Conservation (phyloP, 768 basidiomycete genomes). For the Cubamyces sp. region DNA sequence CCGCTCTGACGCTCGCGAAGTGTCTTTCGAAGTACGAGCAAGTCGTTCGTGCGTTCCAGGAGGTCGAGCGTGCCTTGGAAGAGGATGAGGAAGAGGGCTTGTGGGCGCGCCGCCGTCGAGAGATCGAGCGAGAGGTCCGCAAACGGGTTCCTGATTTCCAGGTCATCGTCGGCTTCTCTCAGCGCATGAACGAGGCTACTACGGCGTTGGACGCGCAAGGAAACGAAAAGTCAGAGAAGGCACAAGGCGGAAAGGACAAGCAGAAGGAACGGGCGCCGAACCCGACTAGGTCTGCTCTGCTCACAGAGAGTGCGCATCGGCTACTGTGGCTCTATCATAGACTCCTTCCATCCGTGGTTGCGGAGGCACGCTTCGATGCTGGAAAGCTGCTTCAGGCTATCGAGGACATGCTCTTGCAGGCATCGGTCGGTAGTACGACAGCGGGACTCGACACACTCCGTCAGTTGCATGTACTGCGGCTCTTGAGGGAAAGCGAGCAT, state of each 20-base stretch:
- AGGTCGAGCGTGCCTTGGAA: conserved; percentile 49
- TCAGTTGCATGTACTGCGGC: conserved; percentile 76
- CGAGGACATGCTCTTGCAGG: conserved; percentile 13
- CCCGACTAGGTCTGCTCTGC: conserved; percentile 55
- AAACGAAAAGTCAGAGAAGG: not conserved
- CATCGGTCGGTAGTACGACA: conserved; percentile 25
- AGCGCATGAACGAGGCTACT: conserved; percentile 29
- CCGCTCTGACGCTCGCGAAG: conserved; percentile 75
- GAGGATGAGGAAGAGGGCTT: conserved; percentile 51
- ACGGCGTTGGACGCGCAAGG: not conserved
- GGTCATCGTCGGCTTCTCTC: conserved; percentile 82
- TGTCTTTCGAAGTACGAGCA: conserved; percentile 72
- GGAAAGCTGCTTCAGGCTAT: conserved; percentile 64
- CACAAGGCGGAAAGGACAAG: conserved; percentile 3
- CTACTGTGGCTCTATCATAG: conserved; percentile 86
- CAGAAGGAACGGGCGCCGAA: conserved; percentile 24
- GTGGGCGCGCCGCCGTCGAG: conserved; percentile 68
- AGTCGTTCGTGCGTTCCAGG: conserved; percentile 61
- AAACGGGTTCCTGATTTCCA: conserved; percentile 84
- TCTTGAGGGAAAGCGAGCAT: conserved; percentile 77
- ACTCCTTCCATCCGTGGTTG: conserved; percentile 71
- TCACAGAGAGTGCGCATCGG: conserved; percentile 80
- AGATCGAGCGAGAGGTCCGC: conserved; percentile 77
- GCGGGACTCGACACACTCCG: conserved; percentile 57
- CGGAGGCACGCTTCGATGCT: conserved; percentile 84